Evolutionary conservation across 192 early-diverging fungal species (phyloP).

Genomic region (Linnemannia exigua): DNA sequence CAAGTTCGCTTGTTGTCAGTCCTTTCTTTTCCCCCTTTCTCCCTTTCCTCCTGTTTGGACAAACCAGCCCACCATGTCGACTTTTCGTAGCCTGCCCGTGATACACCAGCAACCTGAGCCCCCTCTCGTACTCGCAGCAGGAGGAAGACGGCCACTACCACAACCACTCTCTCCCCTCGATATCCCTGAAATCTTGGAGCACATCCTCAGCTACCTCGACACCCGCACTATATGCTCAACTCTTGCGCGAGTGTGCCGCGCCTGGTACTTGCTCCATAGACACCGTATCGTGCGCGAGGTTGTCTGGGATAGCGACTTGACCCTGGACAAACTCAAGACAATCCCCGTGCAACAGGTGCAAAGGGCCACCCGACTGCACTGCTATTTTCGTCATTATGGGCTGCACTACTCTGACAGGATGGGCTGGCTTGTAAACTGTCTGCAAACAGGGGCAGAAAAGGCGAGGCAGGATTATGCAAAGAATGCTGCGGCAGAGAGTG

Average conservation of each 20-base stretch:
- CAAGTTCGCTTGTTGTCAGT: not conserved
- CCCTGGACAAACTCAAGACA: not conserved
- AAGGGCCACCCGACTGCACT: not conserved
- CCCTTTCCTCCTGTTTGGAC: not conserved
- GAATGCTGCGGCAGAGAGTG: not conserved
- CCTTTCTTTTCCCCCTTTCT: not conserved
- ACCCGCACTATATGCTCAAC: not conserved
- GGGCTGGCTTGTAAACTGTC: not conserved
- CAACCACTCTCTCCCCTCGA: not conserved
- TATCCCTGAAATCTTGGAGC: not conserved
- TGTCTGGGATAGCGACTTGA: not conserved
- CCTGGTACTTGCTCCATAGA: not conserved
- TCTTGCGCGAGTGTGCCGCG: not conserved
- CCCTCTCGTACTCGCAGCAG: not conserved
- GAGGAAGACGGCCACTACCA: not conserved
- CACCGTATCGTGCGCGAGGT: not conserved
- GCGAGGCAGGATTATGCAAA: not conserved
- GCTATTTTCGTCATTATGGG: not conserved
- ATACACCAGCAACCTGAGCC: not conserved
- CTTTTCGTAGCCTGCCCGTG: not conserved
- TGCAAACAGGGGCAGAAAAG: not conserved
- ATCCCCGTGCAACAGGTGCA: not conserved
- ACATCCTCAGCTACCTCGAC: not conserved
- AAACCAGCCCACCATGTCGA: not conserved
- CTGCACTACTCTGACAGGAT: not conserved